Evolutionary conservation across 805 yeast genomes (phyloP), one percentile per base, ranked within the genome.

Genomic region (Pichia ethanolica): DNA sequence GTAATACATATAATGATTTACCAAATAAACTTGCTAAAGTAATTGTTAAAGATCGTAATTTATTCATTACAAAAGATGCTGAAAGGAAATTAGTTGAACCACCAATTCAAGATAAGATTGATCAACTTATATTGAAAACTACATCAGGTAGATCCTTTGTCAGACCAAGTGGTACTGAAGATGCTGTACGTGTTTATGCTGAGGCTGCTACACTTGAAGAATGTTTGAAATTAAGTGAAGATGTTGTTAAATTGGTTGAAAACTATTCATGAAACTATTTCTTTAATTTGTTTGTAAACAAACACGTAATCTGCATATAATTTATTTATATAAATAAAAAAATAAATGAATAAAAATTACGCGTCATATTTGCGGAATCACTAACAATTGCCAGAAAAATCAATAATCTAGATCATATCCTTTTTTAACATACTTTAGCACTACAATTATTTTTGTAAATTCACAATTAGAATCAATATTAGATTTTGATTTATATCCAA

Each of bases 81-180:
- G 99, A 93, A 69, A 75, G 98, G 56, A 77, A 78, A 38, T 74
- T 93, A 52, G 77, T 80, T 5, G 77, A 80, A 47, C 99, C 99
- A 5, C 68, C 53, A 2, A 66, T 93, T 52, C 99, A 93, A 68
- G 71, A 53, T 1, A 66, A 77, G 53, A 88, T 93, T 48, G 93
- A 93, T 62, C 71, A 59, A 5, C 62, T 77, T 32, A 91, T 91
- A 20, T 61, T 68, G 9, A 68, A 77, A 56, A 12, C 35, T 9
- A 11, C 28, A 5, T 61, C 67, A 14, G 97, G 91, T 2, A 78
- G 99, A 61, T 83, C 95, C 2, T 93, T 93, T 67, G 98, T 91
- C 3, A 79, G 99, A 58, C 98, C 99, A 9, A 85, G 95, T 52
- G 99, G 99, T 12, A 93, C 99, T 1, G 99, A 93, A 65, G 95